These are phyloP conservation scores for Fragaria vesca DNA, from an alignment of 306 rosid species.

Conservation along the genomic window DNA sequence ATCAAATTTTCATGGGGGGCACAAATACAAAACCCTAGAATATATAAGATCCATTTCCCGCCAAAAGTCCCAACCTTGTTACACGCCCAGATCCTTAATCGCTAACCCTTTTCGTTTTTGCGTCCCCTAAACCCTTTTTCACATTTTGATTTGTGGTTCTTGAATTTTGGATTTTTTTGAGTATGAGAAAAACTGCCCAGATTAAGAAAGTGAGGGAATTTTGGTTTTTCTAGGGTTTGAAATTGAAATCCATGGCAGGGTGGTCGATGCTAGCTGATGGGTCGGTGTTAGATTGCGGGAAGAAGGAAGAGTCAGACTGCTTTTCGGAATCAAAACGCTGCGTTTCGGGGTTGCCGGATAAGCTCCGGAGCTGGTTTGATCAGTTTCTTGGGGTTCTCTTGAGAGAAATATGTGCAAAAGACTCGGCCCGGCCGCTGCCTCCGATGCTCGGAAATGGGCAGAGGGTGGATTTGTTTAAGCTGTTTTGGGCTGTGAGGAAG, in stretches of 20 bases:
- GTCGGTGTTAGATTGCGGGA: slow-evolving; percentile 28
- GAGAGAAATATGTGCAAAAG: slow-evolving; percentile 28
- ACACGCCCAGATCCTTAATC: slow-evolving; percentile 35
- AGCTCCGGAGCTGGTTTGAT: slow-evolving; percentile 45
- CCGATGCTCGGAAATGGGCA: slow-evolving; percentile 54
- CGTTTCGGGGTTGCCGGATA: slow-evolving; percentile 18
- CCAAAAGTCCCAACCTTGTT: slow-evolving; percentile 34
- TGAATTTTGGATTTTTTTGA: neutral
- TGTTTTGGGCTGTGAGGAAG: slow-evolving; percentile 63
- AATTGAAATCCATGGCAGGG: slow-evolving; percentile 48
- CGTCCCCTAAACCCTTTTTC: slow-evolving; percentile 14
- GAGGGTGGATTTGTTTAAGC: slow-evolving; percentile 60
- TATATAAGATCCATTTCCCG: slow-evolving; percentile 37
- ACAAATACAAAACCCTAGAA: slow-evolving; percentile 24
- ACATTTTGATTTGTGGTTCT: neutral
- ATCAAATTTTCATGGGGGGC: slow-evolving; percentile 10
- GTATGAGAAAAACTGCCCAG: neutral
- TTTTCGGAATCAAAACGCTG: slow-evolving; percentile 12
- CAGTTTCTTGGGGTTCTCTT: slow-evolving; percentile 25
- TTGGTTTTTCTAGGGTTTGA: slow-evolving; percentile 45
- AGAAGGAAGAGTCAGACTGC: slow-evolving; percentile 21
- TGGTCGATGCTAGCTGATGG: slow-evolving; percentile 36
- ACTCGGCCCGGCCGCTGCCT: slow-evolving; percentile 28
- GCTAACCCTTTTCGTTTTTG: slow-evolving; percentile 18
- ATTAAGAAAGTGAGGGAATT: slow-evolving; percentile 8